These are phyloP conservation scores for Podaxis carcinomalis DNA, from an alignment of 768 basidiomycete species.

Conservation along the genomic window DNA sequence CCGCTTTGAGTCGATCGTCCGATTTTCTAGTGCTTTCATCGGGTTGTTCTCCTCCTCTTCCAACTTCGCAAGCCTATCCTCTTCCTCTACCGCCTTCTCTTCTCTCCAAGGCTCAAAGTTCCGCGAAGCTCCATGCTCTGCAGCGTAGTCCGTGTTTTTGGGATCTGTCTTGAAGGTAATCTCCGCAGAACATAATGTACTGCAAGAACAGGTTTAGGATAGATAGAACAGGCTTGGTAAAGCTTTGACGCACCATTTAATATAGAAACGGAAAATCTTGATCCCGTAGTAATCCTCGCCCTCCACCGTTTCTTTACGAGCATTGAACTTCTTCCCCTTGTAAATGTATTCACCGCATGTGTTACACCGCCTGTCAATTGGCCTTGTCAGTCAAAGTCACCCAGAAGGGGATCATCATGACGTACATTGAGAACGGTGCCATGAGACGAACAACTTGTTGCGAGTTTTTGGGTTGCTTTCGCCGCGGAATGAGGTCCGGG, in stretches of 20 bases:
- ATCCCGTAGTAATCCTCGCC: constrained; percentile 98
- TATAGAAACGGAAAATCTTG: constrained; percentile 93
- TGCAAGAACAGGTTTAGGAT: constrained; percentile 23
- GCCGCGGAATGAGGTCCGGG: constrained; percentile 89
- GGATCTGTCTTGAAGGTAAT: constrained; percentile 99
- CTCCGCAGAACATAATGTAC: constrained; percentile 93
- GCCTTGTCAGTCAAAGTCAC: constrained; percentile 9
- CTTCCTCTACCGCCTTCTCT: constrained; percentile 70
- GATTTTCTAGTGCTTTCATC: constrained; percentile 95
- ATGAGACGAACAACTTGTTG: constrained; percentile 98
- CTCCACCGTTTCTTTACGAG: constrained; percentile 95
- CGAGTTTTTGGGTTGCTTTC: constrained; percentile 87
- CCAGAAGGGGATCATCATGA: constrained; percentile 8
- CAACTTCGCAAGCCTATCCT: constrained; percentile 77
- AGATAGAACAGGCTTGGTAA: background rate
- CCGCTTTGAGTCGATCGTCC: constrained; percentile 86
- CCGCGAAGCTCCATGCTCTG: constrained; percentile 94
- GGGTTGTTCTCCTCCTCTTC: constrained; percentile 96
- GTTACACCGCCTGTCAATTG: constrained; percentile 70
- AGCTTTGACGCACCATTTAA: constrained; percentile 66
- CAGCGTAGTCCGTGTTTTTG: constrained; percentile 90
- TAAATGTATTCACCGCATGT: constrained; percentile 99
- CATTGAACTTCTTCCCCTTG: constrained; percentile 99
- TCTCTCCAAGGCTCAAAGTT: constrained; percentile 99
- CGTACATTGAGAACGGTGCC: constrained; percentile 93